Evolutionary conservation across 257 asterid genomes (phyloP).

Genomic region (Solanum lycopersicoides): DNA sequence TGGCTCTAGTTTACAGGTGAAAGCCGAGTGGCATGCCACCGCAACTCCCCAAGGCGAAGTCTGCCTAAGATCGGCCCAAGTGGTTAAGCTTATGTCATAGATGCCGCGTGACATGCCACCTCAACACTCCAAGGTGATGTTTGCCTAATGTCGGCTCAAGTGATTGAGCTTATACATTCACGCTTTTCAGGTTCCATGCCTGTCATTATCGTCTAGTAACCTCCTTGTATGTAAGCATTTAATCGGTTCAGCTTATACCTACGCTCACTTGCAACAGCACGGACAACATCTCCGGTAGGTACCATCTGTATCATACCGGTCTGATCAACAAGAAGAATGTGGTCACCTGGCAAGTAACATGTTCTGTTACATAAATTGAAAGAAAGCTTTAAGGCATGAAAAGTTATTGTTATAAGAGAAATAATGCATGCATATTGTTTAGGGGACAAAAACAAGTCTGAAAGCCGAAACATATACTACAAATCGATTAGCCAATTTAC

Average conservation of each 20-base stretch:
- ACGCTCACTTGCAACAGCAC: constrained; percentile 78
- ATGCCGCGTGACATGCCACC: too few relatives aligned
- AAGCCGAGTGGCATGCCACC: not conserved
- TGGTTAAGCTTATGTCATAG: not conserved
- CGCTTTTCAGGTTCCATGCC: not conserved
- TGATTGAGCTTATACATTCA: not conserved
- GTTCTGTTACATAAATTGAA: not conserved
- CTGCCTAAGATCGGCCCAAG: not conserved
- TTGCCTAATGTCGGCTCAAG: not conserved
- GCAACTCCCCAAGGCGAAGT: not conserved
- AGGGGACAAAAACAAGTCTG: not conserved
- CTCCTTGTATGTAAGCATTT: constrained; percentile 74
- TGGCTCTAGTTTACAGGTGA: not conserved
- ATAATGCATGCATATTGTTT: not conserved
- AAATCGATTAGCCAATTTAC: too few relatives aligned
- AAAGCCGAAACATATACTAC: too few relatives aligned
- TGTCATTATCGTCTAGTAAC: constrained; percentile 35
- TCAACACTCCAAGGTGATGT: too few relatives aligned
- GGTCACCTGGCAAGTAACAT: constrained; percentile 37
- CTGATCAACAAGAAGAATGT: constrained; percentile 61
- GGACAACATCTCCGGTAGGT: constrained; percentile 67
- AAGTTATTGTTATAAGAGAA: not conserved
- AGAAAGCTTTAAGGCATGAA: not conserved
- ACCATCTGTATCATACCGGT: constrained; percentile 75
- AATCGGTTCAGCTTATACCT: constrained; percentile 58